phyloP scores from a whole-genome alignment of 2,329 filamentous ascomycete species.

The Aureobasidium sp. region DNA sequence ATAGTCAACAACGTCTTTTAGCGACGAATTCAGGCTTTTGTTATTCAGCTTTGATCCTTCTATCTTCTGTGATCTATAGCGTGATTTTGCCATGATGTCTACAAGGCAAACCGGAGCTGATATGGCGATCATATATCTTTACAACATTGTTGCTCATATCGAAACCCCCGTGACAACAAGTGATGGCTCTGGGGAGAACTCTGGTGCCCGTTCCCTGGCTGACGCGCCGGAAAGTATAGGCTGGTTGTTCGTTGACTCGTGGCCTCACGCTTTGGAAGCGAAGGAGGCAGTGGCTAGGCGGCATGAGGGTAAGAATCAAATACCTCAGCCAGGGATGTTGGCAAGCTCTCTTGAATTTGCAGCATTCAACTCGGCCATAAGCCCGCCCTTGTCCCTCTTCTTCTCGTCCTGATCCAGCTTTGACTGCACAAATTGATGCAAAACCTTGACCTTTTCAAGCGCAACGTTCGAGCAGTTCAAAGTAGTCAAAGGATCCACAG shows the following conservation, averaged over 20 bases:
- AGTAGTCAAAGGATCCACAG: slow-evolving; percentile 71
- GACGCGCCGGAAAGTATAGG: not conserved
- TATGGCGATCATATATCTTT: not conserved
- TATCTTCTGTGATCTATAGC: not conserved
- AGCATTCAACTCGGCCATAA: slow-evolving; percentile 71
- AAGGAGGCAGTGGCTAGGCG: not conserved
- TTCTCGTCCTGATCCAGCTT: slow-evolving; percentile 72
- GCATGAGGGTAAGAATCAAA: not conserved
- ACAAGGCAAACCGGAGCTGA: not conserved
- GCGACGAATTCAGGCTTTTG: not conserved
- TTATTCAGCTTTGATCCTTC: not conserved
- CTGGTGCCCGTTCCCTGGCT: not conserved
- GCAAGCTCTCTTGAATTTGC: slow-evolving; percentile 64
- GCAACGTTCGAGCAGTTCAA: slow-evolving; percentile 70
- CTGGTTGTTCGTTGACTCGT: not conserved
- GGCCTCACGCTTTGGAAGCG: not conserved
- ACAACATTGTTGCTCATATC: not conserved
- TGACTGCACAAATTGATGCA: slow-evolving; percentile 65
- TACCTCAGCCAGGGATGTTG: slow-evolving; percentile 17
- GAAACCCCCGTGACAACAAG: not conserved
- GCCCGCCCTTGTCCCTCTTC: slow-evolving; percentile 67
- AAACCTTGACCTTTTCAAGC: slow-evolving; percentile 69
- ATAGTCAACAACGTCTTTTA: not conserved
- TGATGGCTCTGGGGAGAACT: not conserved
- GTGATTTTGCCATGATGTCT: not conserved